Base-by-base conservation (phyloP, 371 early-diverging fungal genomes). In the Chytridium lagenaria region DNA sequence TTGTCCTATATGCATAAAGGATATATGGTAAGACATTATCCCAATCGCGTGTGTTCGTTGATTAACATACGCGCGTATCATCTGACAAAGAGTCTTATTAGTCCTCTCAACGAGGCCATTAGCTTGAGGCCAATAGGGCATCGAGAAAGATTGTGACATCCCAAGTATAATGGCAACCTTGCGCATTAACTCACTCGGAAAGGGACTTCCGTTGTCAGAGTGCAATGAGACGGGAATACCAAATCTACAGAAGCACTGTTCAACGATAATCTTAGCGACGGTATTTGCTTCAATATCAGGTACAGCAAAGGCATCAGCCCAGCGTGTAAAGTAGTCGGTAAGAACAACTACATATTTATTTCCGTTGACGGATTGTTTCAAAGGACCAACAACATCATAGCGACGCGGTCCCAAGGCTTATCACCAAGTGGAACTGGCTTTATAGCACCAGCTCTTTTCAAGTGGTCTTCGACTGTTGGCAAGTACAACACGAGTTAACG, bases 251-350 rank as follows among this genome's bases (percentile, higher is more conserved):
- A 71, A 71, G 16, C 37, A 23, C 23, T 71, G 33, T 52, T 63
- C 64, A 19, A 71, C 72, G 1, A 71, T 28, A 1, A 52, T 50
- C 12, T 31, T 26, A 16, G 50, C 66, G 10, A 70, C 71, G 1
- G 64, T 63, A 15, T 28, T 40, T 30, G 16, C 71, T 15, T 65
- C 40, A n/a, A 38, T 10, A n/a, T n/a, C n/a, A n/a, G n/a, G n/a
- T n/a, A n/a, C n/a, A n/a, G n/a, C n/a, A n/a, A n/a, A n/a, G n/a
- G 71, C 71, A 7, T 70, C 71, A 33, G 49, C 71, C 68, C 68
- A 67, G 23, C 34, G 10, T 40, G 68, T 50, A 31, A 55, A 57
- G 38, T 69, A 69, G 40, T 72, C 73, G 2, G 57, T 39, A 2
- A 36, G 15, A 33, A 72, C 73, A n/a, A 72, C 26, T 5, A 72